Evolutionary conservation across 1,284 basidiomycete species (phyloP).

Genomic region (Cutaneotrichosporon sp.): DNA sequence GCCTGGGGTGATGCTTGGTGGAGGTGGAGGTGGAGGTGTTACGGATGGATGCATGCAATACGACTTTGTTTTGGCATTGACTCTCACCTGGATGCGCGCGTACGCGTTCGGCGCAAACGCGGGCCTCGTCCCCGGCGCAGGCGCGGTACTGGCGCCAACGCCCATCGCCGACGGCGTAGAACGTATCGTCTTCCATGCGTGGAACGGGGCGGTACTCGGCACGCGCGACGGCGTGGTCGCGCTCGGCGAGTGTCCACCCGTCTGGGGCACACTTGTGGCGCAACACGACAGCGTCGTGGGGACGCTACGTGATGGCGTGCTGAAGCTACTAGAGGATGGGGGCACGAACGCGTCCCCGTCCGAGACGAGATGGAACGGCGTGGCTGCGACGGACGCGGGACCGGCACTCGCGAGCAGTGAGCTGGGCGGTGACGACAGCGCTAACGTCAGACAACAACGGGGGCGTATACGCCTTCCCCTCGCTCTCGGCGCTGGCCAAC

Average conservation of each 20-base stretch:
- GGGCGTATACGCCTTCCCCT: neutral
- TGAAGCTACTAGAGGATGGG: no score
- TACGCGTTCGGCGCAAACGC: neutral
- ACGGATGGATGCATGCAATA: neutral
- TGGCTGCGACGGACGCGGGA: neutral
- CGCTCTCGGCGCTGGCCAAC: neutral
- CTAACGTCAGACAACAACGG: neutral
- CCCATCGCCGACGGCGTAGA: neutral
- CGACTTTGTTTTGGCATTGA: neutral
- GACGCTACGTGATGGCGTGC: no score
- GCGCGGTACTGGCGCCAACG: neutral
- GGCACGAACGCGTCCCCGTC: no score
- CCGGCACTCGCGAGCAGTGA: neutral
- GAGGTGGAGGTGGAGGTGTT: no score
- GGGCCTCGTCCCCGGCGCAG: neutral
- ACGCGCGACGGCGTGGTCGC: neutral
- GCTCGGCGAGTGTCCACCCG: no score
- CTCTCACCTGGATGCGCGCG: neutral
- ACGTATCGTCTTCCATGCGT: neutral
- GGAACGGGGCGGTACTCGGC: neutral
- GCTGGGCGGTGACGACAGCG: no score
- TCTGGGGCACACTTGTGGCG: no score
- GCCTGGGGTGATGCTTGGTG: neutral
- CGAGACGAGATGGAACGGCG: neutral
- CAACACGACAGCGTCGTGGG: no score